Evolutionary conservation across 768 basidiomycete genomes (phyloP).

Genomic region (Thelephora ganbajun): DNA sequence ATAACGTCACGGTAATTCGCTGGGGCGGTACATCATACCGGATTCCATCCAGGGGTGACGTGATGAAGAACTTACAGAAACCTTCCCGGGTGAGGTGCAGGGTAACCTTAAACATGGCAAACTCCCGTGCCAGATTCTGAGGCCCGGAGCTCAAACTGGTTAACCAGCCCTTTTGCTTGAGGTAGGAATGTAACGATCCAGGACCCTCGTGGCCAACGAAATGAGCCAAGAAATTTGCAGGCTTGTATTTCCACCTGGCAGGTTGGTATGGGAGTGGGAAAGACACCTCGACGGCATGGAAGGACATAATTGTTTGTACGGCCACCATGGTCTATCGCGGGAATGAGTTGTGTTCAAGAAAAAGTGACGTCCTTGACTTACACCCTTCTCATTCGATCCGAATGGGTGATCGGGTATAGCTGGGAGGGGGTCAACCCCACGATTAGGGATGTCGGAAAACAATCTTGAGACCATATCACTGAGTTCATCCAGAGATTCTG

Average conservation of each 20-base stretch:
- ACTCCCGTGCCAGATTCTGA: constrained; percentile 63
- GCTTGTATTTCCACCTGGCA: constrained; percentile 65
- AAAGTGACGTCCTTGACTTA: constrained; percentile 22
- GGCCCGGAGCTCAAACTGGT: constrained; percentile 58
- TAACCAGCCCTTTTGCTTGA: constrained; percentile 84
- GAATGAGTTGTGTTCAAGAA: constrained; percentile 1
- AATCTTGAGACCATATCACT: constrained; percentile 43
- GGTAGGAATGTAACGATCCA: constrained; percentile 80
- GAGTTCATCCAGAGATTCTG: constrained; percentile 30
- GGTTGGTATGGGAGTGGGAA: constrained; percentile 69
- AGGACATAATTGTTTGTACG: constrained; percentile 80
- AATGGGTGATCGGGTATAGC: constrained; percentile 64
- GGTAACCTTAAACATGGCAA: constrained; percentile 81
- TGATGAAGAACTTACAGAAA: constrained; percentile 42
- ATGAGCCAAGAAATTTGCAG: constrained; percentile 61
- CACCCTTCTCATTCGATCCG: constrained; percentile 56
- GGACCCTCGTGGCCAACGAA: constrained; percentile 88
- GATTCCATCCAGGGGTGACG: neutral
- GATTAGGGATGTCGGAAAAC: constrained; percentile 64
- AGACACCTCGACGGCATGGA: constrained; percentile 71
- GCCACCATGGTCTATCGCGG: constrained; percentile 57
- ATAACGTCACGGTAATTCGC: constrained; percentile 66
- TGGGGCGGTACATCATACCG: constrained; percentile 16
- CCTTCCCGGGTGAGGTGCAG: constrained; percentile 74
- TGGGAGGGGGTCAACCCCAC: constrained; percentile 43